Evolutionary conservation across 2,329 filamentous ascomycete species (phyloP).

Genomic region (Aspergillus versicolor): DNA sequence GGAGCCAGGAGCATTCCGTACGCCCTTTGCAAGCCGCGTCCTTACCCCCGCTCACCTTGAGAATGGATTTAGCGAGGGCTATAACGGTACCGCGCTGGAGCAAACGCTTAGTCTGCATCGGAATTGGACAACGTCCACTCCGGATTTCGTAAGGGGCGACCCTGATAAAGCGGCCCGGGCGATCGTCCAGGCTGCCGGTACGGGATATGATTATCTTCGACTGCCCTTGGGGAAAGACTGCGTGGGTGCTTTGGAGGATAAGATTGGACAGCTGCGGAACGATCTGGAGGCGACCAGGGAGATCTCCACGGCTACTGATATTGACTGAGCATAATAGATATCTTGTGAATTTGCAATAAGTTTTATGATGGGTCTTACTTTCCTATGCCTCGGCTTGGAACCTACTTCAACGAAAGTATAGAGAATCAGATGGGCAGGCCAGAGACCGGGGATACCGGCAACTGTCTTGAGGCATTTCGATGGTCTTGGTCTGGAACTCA

Average conservation of each 20-base stretch:
- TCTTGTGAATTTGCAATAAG: background rate
- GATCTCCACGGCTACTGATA: background rate
- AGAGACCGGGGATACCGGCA: background rate
- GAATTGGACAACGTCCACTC: background rate
- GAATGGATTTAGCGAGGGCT: conserved; percentile 3
- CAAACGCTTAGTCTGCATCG: background rate
- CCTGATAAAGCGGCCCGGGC: conserved; percentile 2
- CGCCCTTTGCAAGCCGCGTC: background rate
- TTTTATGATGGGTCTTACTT: background rate
- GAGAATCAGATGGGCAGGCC: background rate
- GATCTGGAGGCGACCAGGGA: background rate
- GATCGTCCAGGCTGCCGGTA: background rate
- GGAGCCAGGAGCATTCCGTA: conserved; percentile 10
- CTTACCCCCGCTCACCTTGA: background rate
- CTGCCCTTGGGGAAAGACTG: conserved; percentile 9
- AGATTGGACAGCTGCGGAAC: conserved; percentile 2
- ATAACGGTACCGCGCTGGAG: conserved; percentile 1
- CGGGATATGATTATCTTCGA: background rate
- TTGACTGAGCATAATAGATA: background rate
- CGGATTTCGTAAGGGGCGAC: background rate
- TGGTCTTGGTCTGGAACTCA: background rate
- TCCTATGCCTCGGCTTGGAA: no score
- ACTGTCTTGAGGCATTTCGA: background rate
- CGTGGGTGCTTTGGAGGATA: conserved; percentile 5
- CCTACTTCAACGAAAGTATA: no score